phyloP scores from a whole-genome alignment of 2,329 filamentous ascomycete genomes.

The Aspergillus unguis region DNA sequence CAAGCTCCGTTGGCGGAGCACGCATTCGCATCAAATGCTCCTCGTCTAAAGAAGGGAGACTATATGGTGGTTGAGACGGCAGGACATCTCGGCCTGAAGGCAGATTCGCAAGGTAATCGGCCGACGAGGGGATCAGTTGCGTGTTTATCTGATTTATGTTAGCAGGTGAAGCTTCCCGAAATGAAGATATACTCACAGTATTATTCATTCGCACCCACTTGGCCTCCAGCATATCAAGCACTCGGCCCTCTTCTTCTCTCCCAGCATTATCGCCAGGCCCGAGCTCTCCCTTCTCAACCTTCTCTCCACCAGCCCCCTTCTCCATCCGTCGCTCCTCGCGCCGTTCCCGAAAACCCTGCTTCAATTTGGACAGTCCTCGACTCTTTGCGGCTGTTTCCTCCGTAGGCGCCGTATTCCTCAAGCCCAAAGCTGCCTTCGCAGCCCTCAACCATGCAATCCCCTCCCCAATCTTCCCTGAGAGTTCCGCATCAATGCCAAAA shows the following conservation, averaged over 20 bases:
- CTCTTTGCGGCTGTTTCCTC: slow-evolving; percentile 36
- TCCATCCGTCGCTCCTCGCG: slow-evolving; percentile 77
- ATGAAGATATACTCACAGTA: slow-evolving; percentile 57
- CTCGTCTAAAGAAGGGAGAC: slow-evolving; percentile 62
- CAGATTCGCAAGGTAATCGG: slow-evolving; percentile 70
- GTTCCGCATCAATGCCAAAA: slow-evolving; percentile 83
- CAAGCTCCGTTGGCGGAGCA: slow-evolving; percentile 52
- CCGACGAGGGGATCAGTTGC: slow-evolving; percentile 68
- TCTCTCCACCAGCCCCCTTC: slow-evolving; percentile 51
- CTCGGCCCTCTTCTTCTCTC: slow-evolving; percentile 74
- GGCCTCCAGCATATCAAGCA: slow-evolving; percentile 78
- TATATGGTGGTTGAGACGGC: slow-evolving; percentile 61
- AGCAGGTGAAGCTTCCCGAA: background rate
- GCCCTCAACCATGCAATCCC: slow-evolving; percentile 84
- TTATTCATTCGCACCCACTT: slow-evolving; percentile 96
- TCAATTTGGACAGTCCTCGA: slow-evolving; percentile 53
- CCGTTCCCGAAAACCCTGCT: slow-evolving; percentile 71
- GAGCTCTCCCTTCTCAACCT: slow-evolving; percentile 30
- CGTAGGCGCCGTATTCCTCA: slow-evolving; percentile 47
- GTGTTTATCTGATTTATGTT: slow-evolving; percentile 64
- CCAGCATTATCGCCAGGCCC: slow-evolving; percentile 71
- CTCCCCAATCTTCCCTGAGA: slow-evolving; percentile 74
- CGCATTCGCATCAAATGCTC: slow-evolving; percentile 60
- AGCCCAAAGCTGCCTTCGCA: slow-evolving; percentile 70
- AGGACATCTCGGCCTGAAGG: slow-evolving; percentile 88